Conservation (phyloP, 164 flowering plant genomes). For the Protea cynaroides region DNA sequence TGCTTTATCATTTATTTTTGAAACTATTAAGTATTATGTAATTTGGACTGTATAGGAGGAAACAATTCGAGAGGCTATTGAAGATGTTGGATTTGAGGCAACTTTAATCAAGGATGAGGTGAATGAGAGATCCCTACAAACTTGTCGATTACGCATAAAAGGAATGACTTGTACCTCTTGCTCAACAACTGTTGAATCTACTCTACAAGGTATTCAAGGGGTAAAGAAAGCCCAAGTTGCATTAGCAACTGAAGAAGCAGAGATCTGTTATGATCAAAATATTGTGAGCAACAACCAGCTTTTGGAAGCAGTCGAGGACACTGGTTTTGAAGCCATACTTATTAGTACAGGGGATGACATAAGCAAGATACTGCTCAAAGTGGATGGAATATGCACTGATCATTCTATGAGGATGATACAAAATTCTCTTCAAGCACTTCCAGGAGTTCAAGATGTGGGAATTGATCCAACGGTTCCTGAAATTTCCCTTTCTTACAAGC, state of each 20-base stretch:
- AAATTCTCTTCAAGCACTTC: slow-evolving; percentile 58
- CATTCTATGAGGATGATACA: slow-evolving; percentile 37
- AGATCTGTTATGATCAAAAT: slow-evolving; percentile 58
- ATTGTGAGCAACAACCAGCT: slow-evolving; percentile 32
- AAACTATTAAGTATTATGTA: background rate
- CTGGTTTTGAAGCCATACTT: slow-evolving; percentile 69
- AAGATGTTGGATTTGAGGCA: slow-evolving; percentile 76
- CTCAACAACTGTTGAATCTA: slow-evolving; percentile 55
- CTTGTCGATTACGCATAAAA: slow-evolving; percentile 53
- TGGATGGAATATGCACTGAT: slow-evolving; percentile 49
- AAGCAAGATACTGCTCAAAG: slow-evolving; percentile 51
- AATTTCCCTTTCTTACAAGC: slow-evolving; percentile 54
- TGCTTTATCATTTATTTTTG: background rate
- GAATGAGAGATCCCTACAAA: slow-evolving; percentile 28
- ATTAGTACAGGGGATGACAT: slow-evolving; percentile 56
- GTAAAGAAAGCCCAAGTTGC: slow-evolving; percentile 70
- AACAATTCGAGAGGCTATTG: slow-evolving; percentile 62
- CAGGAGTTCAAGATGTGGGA: slow-evolving; percentile 56
- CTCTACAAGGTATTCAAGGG: slow-evolving; percentile 43
- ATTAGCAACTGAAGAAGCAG: slow-evolving; percentile 74
- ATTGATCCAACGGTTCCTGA: slow-evolving; percentile 32
- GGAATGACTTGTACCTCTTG: slow-evolving; percentile 93
- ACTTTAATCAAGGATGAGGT: slow-evolving; percentile 37
- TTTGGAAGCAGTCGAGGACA: slow-evolving; percentile 45
- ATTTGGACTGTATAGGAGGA: slow-evolving; percentile 47